Evolutionary conservation across 768 basidiomycete species (phyloP).

Genomic region (Rossbeevera mucosa): DNA sequence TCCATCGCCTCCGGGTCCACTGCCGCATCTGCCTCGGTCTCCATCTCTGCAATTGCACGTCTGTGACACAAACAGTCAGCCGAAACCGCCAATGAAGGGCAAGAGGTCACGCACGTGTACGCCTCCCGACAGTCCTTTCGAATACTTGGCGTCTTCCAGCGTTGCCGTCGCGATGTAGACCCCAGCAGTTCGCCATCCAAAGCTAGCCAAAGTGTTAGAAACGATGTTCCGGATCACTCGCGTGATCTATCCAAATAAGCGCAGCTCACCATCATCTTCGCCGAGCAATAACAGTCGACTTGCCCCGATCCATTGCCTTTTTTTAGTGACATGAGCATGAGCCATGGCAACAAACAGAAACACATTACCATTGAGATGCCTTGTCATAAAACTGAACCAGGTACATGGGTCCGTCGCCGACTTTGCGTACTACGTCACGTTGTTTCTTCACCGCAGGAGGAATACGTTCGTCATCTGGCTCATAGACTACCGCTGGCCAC

Average conservation of each 20-base stretch:
- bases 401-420: conserved; percentile 44
- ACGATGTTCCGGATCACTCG: not conserved
- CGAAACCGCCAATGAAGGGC: not conserved
- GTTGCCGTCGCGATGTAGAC: conserved; percentile 46
- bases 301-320: conserved; percentile 59
- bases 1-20: conserved; percentile 3
- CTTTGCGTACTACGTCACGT: conserved; percentile 28
- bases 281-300: conserved; percentile 62
- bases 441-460: conserved; percentile 37
- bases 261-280: conserved; percentile 57
- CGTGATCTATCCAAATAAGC: not conserved
- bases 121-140: conserved; percentile 58
- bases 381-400: conserved; percentile 82
- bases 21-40: conserved; percentile 30
- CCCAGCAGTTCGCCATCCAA: conserved; percentile 63
- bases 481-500: conserved; percentile 82
- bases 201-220: conserved; percentile 34
- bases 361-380: conserved; percentile 59
- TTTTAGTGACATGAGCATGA: not conserved
- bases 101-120: conserved; percentile 46
- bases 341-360: too few relatives aligned
- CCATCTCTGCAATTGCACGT: conserved; percentile 45
- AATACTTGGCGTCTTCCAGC: conserved; percentile 52
- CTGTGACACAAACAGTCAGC: conserved; percentile 21
- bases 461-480: conserved; percentile 54